These are phyloP conservation scores for Neocucurbitaria cava DNA, from an alignment of 2,329 filamentous ascomycete genomes.

Conservation along the genomic window DNA sequence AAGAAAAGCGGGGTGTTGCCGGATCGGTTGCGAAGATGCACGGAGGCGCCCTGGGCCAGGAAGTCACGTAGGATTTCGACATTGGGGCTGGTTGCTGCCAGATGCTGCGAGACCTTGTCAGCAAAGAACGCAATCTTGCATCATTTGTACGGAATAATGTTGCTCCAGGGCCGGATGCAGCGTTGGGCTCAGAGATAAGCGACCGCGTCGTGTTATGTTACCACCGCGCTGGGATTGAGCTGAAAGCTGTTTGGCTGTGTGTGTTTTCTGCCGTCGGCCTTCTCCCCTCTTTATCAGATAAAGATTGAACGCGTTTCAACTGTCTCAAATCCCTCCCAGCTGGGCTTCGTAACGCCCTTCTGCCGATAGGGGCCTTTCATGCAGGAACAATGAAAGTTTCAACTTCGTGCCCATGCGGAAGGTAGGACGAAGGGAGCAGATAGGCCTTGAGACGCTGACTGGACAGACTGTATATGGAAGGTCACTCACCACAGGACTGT, in stretches of 20 bases:
- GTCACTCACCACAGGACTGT: constrained; percentile 64
- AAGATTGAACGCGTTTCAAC: constrained; percentile 27
- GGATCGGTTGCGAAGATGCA: constrained; percentile 65
- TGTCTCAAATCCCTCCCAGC: constrained; percentile 23
- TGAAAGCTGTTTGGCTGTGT: constrained; percentile 32
- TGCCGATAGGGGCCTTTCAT: constrained; percentile 36
- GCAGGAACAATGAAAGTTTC: constrained; percentile 15
- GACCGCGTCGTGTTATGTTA: constrained; percentile 25
- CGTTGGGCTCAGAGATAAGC: constrained; percentile 40
- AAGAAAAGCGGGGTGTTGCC: constrained; percentile 66
- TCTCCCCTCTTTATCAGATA: constrained; percentile 37
- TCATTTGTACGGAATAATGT: constrained; percentile 31
- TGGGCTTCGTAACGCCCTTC: constrained; percentile 15
- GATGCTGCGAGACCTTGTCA: constrained; percentile 54
- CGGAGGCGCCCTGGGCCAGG: constrained; percentile 63
- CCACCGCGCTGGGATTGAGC: constrained; percentile 27
- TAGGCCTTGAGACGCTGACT: constrained; percentile 32
- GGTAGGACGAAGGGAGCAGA: constrained; percentile 24
- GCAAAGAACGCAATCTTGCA: constrained; percentile 40
- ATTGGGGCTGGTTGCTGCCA: constrained; percentile 64
- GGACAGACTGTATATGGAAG: constrained; percentile 16
- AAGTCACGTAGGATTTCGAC: constrained; percentile 63
- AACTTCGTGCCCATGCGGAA: constrained; percentile 11
- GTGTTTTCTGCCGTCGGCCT: constrained; percentile 34
- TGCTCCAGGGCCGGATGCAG: constrained; percentile 29